A percentile compares a stretch with the other conserved stretches of the same genome.
Conservation (phyloP, 768 basidiomycete genomes). For the Megacollybia marginata region DNA sequence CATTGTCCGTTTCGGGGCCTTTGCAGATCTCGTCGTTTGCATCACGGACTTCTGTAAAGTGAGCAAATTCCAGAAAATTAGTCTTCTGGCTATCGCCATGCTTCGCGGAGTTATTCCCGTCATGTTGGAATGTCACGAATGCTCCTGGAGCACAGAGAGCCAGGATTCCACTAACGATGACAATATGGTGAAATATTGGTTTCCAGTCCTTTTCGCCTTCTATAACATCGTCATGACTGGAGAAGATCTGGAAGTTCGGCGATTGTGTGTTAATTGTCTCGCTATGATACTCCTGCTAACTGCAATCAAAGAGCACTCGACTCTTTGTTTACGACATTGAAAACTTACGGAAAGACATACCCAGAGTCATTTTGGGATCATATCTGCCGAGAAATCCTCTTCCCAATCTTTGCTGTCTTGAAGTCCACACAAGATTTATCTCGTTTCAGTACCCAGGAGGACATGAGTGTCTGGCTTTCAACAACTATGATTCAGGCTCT, state of each 20-base stretch:
- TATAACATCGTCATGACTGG: conserved; percentile 99
- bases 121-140: conserved; percentile 81
- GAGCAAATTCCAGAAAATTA: conserved; percentile 98
- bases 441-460: conserved; percentile 92
- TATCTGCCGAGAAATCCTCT: conserved; percentile 92
- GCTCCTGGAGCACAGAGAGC: conserved; percentile 24
- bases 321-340: conserved; percentile 89
- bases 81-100: conserved; percentile 93
- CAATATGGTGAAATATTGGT: conserved; percentile 95
- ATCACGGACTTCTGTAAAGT: conserved; percentile 99
- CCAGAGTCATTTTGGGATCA: conserved; percentile 95
- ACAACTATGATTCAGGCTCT: conserved; percentile 99
- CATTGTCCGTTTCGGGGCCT: conserved; percentile 91
- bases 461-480: conserved; percentile 99
- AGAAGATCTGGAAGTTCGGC: conserved; percentile 94
- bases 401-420: conserved; percentile 96
- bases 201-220: conserved; percentile 93
- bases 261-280: conserved; percentile 57
- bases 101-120: conserved; percentile 86
- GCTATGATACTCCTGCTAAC: not conserved
- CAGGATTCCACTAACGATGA: conserved; percentile 48
- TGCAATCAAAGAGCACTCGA: conserved; percentile 71
- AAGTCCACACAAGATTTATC: conserved; percentile 90
- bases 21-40: conserved; percentile 93
- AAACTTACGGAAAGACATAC: conserved; percentile 80